Evolutionary conservation across 768 basidiomycete genomes (phyloP).

Genomic region (Phaeotremella skinneri): DNA sequence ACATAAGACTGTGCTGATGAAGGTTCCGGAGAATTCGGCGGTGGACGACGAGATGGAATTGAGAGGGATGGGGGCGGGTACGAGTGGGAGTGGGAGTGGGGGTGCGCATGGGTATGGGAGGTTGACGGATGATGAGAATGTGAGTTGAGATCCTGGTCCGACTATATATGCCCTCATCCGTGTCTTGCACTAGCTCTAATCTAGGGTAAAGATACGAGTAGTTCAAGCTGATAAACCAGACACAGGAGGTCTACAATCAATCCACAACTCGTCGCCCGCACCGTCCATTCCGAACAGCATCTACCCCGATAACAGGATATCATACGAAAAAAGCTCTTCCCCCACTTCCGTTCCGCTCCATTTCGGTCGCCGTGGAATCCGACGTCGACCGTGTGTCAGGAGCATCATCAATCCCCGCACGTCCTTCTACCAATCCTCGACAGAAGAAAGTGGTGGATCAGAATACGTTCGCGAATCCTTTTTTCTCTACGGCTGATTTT

Average conservation of each 20-base stretch:
- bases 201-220: no score
- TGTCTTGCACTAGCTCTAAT: not conserved
- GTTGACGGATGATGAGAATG: constrained; percentile 37
- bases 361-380: not conserved
- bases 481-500: not conserved
- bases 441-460: not conserved
- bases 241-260: not conserved
- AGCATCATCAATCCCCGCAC: not conserved
- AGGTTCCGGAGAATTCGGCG: constrained; percentile 23
- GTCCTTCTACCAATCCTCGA: not conserved
- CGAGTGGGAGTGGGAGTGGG: not conserved
- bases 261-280: not conserved
- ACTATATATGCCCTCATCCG: no score
- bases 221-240: no score
- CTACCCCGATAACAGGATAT: not conserved
- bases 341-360: not conserved
- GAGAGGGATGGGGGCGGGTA: constrained; percentile 21
- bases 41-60: constrained; percentile 35
- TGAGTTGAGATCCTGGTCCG: no score
- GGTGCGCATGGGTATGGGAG: constrained; percentile 19
- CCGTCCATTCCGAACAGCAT: not conserved
- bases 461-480: not conserved
- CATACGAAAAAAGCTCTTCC: not conserved
- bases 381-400: not conserved
- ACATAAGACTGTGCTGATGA: constrained; percentile 43